phyloP scores from a whole-genome alignment of 306 rosid species.

The Ormosia semicastrata region DNA sequence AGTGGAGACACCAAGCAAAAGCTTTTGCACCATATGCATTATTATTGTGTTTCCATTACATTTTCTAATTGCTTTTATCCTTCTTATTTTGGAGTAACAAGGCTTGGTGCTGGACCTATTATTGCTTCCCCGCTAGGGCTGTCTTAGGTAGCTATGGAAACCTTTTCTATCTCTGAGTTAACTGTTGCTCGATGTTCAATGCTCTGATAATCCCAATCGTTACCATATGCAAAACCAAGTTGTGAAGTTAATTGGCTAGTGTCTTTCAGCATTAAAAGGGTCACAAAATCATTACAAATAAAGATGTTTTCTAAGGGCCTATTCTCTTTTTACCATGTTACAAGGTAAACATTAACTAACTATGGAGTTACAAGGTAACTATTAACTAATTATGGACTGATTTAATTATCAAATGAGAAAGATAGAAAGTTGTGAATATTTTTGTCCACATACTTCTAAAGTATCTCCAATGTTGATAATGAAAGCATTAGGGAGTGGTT shows the following conservation, averaged over 20 bases:
- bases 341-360: not conserved
- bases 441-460: not conserved
- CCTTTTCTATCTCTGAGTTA: constrained; percentile 43
- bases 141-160: constrained; percentile 47
- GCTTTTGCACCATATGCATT: too few relatives aligned
- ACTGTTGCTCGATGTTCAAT: constrained; percentile 43
- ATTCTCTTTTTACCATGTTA: not conserved
- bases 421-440: not conserved
- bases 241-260: not conserved
- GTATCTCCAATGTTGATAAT: constrained; percentile 19
- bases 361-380: not conserved
- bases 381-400: not conserved
- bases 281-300: not conserved
- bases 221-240: constrained; percentile 31
- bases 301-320: not conserved
- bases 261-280: not conserved
- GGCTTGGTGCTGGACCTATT: constrained; percentile 45
- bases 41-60: too few relatives aligned
- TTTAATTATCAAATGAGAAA: not conserved
- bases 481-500: constrained; percentile 42
- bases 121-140: constrained; percentile 26
- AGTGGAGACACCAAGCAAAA: too few relatives aligned
- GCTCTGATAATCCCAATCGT: constrained; percentile 48
- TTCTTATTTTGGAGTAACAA: too few relatives aligned
- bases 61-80: too few relatives aligned